Conservation (phyloP, 164 flowering plant species). For the Dillenia turbinata region DNA sequence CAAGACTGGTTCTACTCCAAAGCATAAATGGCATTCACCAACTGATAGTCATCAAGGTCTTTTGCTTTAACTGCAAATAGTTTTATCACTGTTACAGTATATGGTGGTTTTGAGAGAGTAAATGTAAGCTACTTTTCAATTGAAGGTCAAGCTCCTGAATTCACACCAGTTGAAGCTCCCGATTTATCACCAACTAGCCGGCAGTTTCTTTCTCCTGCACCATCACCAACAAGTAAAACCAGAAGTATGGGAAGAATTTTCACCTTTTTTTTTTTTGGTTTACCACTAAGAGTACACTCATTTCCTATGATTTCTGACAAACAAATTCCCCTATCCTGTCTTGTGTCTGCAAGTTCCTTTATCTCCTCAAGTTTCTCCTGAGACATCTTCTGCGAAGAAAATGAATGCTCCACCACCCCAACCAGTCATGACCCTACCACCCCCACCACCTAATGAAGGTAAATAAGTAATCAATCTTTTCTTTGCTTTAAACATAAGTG, state of each 20-base stretch:
- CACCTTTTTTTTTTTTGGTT: not conserved
- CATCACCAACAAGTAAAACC: slow-evolving; percentile 28
- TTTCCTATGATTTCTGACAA: too few relatives aligned
- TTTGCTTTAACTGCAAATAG: slow-evolving; percentile 1
- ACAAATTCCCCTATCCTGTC: too few relatives aligned
- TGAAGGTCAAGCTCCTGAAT: slow-evolving; percentile 34
- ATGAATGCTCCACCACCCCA: slow-evolving; percentile 28
- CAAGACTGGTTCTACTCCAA: slow-evolving; percentile 30
- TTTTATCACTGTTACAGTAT: not conserved
- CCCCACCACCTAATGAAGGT: slow-evolving; percentile 84
- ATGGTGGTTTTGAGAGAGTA: not conserved
- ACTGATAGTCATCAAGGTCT: slow-evolving; percentile 37
- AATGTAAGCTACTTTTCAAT: not conserved
- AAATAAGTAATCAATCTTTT: not conserved
- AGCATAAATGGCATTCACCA: slow-evolving; percentile 30
- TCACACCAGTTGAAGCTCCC: slow-evolving; percentile 32
- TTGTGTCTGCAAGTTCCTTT: not conserved
- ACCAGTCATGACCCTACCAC: slow-evolving; percentile 47
- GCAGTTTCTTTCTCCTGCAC: slow-evolving; percentile 33
- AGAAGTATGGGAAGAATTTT: slow-evolving; percentile 24
- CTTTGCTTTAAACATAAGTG: too few relatives aligned
- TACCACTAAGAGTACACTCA: not conserved
- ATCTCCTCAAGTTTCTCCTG: slow-evolving; percentile 37
- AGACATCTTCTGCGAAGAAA: slow-evolving; percentile 23
- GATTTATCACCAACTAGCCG: slow-evolving; percentile 24